Evolutionary conservation across 768 basidiomycete genomes (phyloP).

Genomic region (Leccinellum luteum): DNA sequence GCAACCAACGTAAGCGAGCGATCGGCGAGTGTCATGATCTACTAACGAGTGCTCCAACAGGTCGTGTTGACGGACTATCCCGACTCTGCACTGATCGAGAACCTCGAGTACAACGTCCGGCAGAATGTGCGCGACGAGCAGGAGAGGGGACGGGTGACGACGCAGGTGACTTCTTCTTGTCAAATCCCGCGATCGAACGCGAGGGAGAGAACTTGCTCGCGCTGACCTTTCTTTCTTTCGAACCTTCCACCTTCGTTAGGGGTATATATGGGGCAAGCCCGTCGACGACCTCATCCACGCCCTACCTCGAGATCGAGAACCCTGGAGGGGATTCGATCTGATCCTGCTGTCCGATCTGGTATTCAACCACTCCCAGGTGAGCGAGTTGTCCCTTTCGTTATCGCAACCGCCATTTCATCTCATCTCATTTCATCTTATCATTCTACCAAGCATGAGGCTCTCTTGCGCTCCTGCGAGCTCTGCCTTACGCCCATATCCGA

Average conservation of each 20-base stretch:
- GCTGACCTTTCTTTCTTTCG: background rate
- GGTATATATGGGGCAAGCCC: slow-evolving; percentile 80
- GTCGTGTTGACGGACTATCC: slow-evolving; percentile 93
- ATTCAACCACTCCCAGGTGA: slow-evolving; percentile 91
- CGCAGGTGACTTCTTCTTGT: slow-evolving; percentile 32
- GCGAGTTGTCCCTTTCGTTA: slow-evolving; percentile 4
- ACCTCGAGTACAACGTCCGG: slow-evolving; percentile 67
- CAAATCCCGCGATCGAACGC: background rate
- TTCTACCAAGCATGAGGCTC: slow-evolving; percentile 67
- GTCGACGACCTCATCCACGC: slow-evolving; percentile 34
- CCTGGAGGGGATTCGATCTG: slow-evolving; percentile 56
- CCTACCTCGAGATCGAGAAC: slow-evolving; percentile 18
- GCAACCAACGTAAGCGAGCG: slow-evolving; percentile 54
- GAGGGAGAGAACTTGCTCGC: background rate
- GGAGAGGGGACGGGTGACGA: slow-evolving; percentile 20
- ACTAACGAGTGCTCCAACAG: slow-evolving; percentile 35
- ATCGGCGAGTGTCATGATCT: background rate
- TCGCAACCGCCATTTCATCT: background rate
- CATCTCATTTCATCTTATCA: background rate
- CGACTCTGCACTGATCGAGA: slow-evolving; percentile 69
- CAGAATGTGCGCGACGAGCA: slow-evolving; percentile 44
- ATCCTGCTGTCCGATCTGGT: slow-evolving; percentile 91
- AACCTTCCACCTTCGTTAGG: slow-evolving; percentile 36
- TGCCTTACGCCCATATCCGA: slow-evolving; percentile 28
- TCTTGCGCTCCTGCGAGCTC: slow-evolving; percentile 70